phyloP scores from a whole-genome alignment of 2,329 filamentous ascomycete genomes.

The Chaetomiaceae sp. region DNA sequence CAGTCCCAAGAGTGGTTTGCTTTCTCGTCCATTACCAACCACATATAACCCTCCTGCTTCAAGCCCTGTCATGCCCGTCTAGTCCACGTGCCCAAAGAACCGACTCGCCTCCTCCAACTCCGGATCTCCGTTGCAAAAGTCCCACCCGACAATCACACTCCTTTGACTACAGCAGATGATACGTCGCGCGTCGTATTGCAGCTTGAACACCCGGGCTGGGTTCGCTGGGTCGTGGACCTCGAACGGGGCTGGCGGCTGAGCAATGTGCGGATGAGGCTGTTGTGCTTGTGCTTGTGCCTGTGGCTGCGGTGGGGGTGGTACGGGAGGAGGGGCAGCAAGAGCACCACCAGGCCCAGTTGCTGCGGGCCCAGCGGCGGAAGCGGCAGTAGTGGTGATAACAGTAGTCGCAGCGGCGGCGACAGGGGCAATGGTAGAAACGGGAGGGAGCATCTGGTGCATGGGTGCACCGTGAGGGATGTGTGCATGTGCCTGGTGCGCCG shows the following conservation, averaged over 20 bases:
- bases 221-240: conserved; percentile 43
- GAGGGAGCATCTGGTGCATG: conserved; percentile 26
- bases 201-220: conserved; percentile 76
- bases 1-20: neutral
- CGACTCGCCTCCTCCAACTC: conserved; percentile 72
- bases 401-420: neutral
- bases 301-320: conserved; percentile 2
- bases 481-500: conserved; percentile 24
- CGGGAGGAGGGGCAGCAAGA: neutral
- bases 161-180: conserved; percentile 96
- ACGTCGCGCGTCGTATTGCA: conserved; percentile 89
- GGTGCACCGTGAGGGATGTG: conserved; percentile 19
- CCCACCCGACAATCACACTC: conserved; percentile 90
- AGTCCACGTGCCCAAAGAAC: conserved; percentile 68
- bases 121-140: conserved; percentile 84
- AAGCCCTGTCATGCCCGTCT: conserved; percentile 9
- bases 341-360: neutral
- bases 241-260: conserved; percentile 11
- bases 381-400: neutral
- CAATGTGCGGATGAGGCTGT: conserved; percentile 22
- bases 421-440: conserved; percentile 7
- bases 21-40: neutral
- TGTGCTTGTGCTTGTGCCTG: conserved; percentile 10
- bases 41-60: neutral
- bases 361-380: neutral